Conservation (phyloP, 2,329 filamentous ascomycete genomes). For the Alternaria solani region DNA sequence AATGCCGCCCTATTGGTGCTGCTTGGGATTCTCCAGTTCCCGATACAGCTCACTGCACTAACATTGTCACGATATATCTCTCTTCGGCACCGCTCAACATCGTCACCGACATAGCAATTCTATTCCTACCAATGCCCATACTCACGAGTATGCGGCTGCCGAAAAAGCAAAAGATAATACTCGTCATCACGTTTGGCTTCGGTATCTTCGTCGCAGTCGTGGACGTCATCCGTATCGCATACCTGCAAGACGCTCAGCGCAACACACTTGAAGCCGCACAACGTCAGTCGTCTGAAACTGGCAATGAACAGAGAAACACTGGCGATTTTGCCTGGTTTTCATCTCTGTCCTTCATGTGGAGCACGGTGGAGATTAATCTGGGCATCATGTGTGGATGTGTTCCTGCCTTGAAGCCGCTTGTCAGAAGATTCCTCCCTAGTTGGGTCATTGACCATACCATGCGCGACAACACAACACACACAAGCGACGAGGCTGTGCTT, state of each 20-base stretch:
- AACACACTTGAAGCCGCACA: slow-evolving; percentile 56
- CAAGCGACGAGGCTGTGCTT: slow-evolving; percentile 39
- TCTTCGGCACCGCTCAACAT: slow-evolving; percentile 89
- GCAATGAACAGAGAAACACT: slow-evolving; percentile 49
- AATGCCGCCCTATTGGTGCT: slow-evolving; percentile 78
- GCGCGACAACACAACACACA: slow-evolving; percentile 38
- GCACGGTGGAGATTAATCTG: slow-evolving; percentile 86
- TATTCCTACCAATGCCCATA: slow-evolving; percentile 88
- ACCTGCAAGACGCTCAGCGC: slow-evolving; percentile 76
- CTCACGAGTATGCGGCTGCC: slow-evolving; percentile 81
- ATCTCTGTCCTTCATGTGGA: slow-evolving; percentile 91
- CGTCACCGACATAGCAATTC: slow-evolving; percentile 85
- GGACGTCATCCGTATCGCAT: slow-evolving; percentile 89
- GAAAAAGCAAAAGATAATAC: slow-evolving; percentile 83
- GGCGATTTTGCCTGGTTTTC: slow-evolving; percentile 73
- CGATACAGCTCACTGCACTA: slow-evolving; percentile 61
- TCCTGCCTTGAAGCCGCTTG: slow-evolving; percentile 88
- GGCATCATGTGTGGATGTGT: slow-evolving; percentile 91
- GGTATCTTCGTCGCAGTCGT: slow-evolving; percentile 88
- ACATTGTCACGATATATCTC: slow-evolving; percentile 70
- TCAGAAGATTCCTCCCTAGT: slow-evolving; percentile 68
- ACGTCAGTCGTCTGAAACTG: slow-evolving; percentile 30
- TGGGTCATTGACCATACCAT: slow-evolving; percentile 61
- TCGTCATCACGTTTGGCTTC: slow-evolving; percentile 85
- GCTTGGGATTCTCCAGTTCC: slow-evolving; percentile 66